Percentiles rank a stretch among this genome's conserved stretches.
phyloP scores from a whole-genome alignment of 1,284 basidiomycete genomes.

The Fomes fomentarius region DNA sequence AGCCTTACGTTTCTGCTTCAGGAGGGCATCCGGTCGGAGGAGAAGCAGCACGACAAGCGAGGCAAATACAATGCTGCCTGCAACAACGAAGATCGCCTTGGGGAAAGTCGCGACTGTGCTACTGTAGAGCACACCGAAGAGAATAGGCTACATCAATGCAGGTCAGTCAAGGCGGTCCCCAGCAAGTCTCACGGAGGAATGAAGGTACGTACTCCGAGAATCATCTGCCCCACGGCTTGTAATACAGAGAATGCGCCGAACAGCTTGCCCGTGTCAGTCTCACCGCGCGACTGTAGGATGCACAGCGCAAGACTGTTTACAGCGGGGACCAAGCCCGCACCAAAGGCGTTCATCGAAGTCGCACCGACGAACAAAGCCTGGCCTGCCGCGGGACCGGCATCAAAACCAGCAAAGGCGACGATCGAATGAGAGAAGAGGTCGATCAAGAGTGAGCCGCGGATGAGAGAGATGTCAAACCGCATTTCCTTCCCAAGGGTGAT shows the following conservation, averaged over 20 bases:
- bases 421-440: conserved; percentile 68
- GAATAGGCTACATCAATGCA: conserved; percentile 50
- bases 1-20: conserved; percentile 20
- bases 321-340: conserved; percentile 65
- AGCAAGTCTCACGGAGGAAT: too few species aligned
- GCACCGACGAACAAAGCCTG: conserved; percentile 52
- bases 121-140: conserved; percentile 73
- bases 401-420: conserved; percentile 52
- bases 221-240: conserved; percentile 67
- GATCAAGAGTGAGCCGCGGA: conserved; percentile 61
- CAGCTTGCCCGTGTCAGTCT: conserved; percentile 49
- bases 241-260: conserved; percentile 72
- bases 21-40: conserved; percentile 46
- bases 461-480: conserved; percentile 66
- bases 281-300: conserved; percentile 56
- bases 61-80: conserved; percentile 51
- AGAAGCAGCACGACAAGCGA: conserved; percentile 52
- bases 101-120: conserved; percentile 66
- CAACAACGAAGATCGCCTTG: conserved; percentile 65
- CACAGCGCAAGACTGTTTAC: conserved; percentile 73
- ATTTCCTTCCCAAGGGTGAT: conserved; percentile 63
- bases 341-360: conserved; percentile 60
- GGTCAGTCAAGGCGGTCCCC: neutral
- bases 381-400: conserved; percentile 20
- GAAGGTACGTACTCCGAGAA: conserved; percentile 60